These are phyloP conservation scores for Kalmusia sp. DNA, from an alignment of 2,329 filamentous ascomycete species.

Conservation along the genomic window DNA sequence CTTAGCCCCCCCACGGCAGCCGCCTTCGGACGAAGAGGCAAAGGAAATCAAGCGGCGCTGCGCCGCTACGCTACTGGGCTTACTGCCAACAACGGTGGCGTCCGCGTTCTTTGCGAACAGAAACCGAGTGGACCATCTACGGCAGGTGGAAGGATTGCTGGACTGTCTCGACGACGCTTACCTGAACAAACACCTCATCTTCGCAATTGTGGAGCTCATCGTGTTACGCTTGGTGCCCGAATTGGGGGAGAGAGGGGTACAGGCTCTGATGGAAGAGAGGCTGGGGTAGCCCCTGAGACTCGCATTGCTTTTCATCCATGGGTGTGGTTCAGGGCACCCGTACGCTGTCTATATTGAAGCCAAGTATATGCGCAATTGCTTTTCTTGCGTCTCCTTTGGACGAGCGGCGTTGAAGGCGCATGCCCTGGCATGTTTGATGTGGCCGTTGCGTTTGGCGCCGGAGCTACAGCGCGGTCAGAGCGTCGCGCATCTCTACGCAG, in stretches of 20 bases:
- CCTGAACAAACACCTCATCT: conserved; percentile 91
- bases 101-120: conserved; percentile 37
- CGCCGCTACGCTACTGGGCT: conserved; percentile 63
- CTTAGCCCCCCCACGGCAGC: conserved; percentile 68
- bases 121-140: conserved; percentile 63
- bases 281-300: conserved; percentile 51
- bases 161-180: conserved; percentile 81
- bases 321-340: conserved; percentile 12
- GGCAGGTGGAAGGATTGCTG: conserved; percentile 66
- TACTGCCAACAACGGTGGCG: conserved; percentile 55
- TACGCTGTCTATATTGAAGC: conserved; percentile 9
- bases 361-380: conserved; percentile 8
- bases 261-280: conserved; percentile 77
- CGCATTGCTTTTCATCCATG: conserved; percentile 12
- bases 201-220: conserved; percentile 79
- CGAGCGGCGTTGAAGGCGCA: conserved; percentile 3
- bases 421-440: not conserved
- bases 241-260: conserved; percentile 73
- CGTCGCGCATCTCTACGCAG: conserved; percentile 16
- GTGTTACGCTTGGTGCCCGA: conserved; percentile 87
- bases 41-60: conserved; percentile 70
- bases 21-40: conserved; percentile 65
- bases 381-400: not conserved
- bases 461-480: conserved; percentile 20
- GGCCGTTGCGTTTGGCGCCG: not conserved